phyloP scores from a whole-genome alignment of 2,329 filamentous ascomycete genomes.

The Hymenoscyphus salicellus region DNA sequence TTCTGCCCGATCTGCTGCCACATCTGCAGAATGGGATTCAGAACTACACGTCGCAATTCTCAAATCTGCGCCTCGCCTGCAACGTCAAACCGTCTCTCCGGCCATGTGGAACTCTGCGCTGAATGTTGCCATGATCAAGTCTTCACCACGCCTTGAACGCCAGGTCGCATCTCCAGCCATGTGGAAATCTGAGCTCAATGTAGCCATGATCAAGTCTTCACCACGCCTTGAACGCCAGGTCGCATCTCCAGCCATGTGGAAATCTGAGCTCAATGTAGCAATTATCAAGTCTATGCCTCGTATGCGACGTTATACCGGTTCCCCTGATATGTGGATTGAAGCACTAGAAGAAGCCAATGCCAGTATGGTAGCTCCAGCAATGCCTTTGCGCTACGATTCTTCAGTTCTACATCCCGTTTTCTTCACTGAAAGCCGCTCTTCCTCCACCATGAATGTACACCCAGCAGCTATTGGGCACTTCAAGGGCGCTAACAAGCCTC shows the following conservation, averaged over 20 bases:
- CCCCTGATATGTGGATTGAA: constrained; percentile 20
- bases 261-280: constrained; percentile 22
- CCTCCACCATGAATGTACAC: constrained; percentile 19
- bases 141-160: constrained; percentile 17
- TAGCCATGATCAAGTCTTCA: constrained; percentile 15
- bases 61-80: constrained; percentile 9
- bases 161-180: constrained; percentile 12
- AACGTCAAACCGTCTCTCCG: background rate
- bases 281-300: constrained; percentile 13
- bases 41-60: constrained; percentile 29
- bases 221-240: constrained; percentile 17
- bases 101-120: constrained; percentile 27
- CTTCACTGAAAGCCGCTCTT: constrained; percentile 21
- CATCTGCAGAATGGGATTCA: constrained; percentile 26
- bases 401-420: constrained; percentile 27
- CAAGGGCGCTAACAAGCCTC: background rate
- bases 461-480: constrained; percentile 24
- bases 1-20: constrained; percentile 5
- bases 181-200: constrained; percentile 25
- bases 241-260: constrained; percentile 21
- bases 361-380: constrained; percentile 1
- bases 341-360: constrained; percentile 24
- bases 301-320: constrained; percentile 19
- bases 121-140: constrained; percentile 14
- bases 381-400: constrained; percentile 14